Evolutionary conservation across 768 basidiomycete species (phyloP), one percentile per base, ranked within the genome.

Genomic region (Cyclocybe aegerita): DNA sequence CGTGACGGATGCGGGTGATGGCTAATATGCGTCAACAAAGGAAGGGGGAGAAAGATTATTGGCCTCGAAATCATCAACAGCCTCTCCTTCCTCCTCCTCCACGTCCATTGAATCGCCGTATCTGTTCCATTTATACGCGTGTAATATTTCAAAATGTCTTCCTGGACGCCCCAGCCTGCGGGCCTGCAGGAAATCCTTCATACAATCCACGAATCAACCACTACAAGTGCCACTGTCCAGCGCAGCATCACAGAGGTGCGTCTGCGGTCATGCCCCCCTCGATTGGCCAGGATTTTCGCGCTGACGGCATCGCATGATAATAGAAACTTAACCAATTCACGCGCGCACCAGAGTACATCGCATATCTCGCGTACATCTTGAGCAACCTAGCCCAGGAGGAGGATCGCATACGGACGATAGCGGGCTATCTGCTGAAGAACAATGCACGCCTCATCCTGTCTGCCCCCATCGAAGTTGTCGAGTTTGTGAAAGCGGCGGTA

Each of bases 401-500:
- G 64, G 93, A 93, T 65, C 88, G 90, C 43, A 93, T 96, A 67
- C 85, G 96, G 46, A 90, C 92, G 52, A 95, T 98, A 73, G 95
- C 96, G 17, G 96, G 96, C 38, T 91, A 98, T 61, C 78, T 98
- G 16, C 83, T 99, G 70, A 99, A 99, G 83, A 98, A 99, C 70
- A 94, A 93, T 62, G 82, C 91, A 39, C 80, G 85, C 50, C 79
- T 88, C 57, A 85, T 94, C 65, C 76, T 93, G 47, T 78, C 75
- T 41, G 80, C 84, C 6, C 73, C 83, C 16, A 74, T 78, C 12
- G 81, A 85, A 41, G 87, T 93, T 15, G 76, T 80, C 30, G 74
- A 81, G 43, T 90, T 85, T 63, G 83, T 90, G 56, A 90, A 94
- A 70, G 72, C 72, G 30, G 81, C 87, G 40, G 82, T 93, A 30